Conservation (phyloP, 768 basidiomycete species). For the Suillus alpinus region DNA sequence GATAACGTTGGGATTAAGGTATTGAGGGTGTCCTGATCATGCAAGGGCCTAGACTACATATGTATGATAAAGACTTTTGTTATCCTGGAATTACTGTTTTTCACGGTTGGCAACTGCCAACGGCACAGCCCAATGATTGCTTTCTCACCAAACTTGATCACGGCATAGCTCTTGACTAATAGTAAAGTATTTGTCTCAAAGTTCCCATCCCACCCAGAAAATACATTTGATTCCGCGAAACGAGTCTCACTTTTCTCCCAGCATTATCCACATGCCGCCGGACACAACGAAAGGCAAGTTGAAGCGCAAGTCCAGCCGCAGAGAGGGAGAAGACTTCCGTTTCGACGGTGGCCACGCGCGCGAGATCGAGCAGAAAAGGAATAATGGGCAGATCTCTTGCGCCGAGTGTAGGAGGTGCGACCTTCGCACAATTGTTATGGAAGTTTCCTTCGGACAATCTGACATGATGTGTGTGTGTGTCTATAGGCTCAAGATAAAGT, state of each 20-base stretch:
- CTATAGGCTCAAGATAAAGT: constrained; percentile 77
- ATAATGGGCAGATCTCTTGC: constrained; percentile 72
- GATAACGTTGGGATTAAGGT: background rate
- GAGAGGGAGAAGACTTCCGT: constrained; percentile 48
- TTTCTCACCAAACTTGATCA: constrained; percentile 16
- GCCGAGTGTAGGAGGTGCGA: constrained; percentile 80
- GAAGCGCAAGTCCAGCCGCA: constrained; percentile 47
- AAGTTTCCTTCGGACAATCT: constrained; percentile 20
- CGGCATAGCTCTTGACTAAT: background rate
- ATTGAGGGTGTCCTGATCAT: background rate
- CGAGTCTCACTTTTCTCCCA: constrained; percentile 9
- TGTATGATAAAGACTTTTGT: background rate
- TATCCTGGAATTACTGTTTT: background rate
- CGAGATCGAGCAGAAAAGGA: constrained; percentile 74
- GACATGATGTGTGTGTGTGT: constrained; percentile 12
- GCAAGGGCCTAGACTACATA: too few species aligned
- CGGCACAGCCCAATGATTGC: background rate
- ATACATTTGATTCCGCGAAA: constrained; percentile 11
- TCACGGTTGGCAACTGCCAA: background rate
- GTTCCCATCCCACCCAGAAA: constrained; percentile 17
- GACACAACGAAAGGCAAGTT: constrained; percentile 51
- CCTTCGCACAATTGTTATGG: constrained; percentile 39
- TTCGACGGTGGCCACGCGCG: constrained; percentile 54
- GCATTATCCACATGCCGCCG: constrained; percentile 44
- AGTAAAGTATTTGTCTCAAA: background rate